phyloP scores from a whole-genome alignment of 1,284 basidiomycete genomes.

The Microbotryomycetes sp. region DNA sequence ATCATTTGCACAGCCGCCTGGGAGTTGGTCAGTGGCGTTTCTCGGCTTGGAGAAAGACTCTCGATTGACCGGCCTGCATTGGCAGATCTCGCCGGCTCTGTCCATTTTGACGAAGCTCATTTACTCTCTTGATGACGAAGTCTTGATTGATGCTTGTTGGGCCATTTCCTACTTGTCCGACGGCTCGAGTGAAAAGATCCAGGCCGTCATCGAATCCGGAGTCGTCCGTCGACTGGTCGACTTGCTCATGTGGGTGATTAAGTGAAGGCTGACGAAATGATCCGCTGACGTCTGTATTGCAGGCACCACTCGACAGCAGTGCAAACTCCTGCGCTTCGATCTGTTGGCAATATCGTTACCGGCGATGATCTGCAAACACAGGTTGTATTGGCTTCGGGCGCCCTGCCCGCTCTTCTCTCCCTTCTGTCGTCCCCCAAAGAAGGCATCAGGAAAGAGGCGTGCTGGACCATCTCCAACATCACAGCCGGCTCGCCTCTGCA shows the following conservation, averaged over 20 bases:
- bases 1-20: conserved; percentile 63
- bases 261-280: neutral
- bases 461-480: conserved; percentile 99
- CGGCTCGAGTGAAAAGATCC: conserved; percentile 99
- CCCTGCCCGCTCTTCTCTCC: conserved; percentile 83
- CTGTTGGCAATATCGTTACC: conserved; percentile 97
- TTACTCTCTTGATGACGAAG: conserved; percentile 98
- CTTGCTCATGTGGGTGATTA: conserved; percentile 69
- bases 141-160: conserved; percentile 99
- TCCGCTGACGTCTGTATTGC: neutral
- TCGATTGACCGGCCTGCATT: neutral
- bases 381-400: conserved; percentile 93
- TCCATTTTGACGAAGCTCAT: conserved; percentile 96
- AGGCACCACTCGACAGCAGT: conserved; percentile 89
- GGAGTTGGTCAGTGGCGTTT: conserved; percentile 59
- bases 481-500: conserved; percentile 94
- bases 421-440: conserved; percentile 93
- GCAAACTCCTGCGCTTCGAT: conserved; percentile 96
- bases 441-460: conserved; percentile 87
- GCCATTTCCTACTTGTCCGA: conserved; percentile 99
- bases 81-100: conserved; percentile 88
- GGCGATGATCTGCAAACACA: conserved; percentile 98
- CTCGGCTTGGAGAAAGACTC: too few species aligned
- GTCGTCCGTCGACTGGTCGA: conserved; percentile 97
- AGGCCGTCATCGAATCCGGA: conserved; percentile 97